Evolutionary conservation across 306 rosid genomes (phyloP).

Genomic region (Castanospermum australe): DNA sequence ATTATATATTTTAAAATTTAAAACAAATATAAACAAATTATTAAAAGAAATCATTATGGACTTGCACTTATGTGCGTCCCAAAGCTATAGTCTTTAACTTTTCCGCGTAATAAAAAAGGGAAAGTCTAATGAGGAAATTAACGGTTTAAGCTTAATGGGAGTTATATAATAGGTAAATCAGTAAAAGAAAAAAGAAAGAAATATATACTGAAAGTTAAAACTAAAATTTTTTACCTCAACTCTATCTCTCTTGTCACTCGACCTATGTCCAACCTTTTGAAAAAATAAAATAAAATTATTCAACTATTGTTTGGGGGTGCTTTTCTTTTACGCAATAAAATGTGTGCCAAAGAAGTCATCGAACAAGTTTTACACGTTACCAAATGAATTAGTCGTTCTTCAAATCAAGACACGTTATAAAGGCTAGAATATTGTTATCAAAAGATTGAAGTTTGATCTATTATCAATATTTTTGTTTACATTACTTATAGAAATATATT

Average conservation of each 20-base stretch:
- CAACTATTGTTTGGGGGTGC: not conserved
- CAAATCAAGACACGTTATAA: not conserved
- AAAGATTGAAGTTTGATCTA: too few species aligned
- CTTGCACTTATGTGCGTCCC: not conserved
- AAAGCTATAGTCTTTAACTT: not conserved
- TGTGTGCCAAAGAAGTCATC: not conserved
- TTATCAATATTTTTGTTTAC: too few species aligned
- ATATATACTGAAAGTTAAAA: not conserved
- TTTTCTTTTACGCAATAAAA: slow-evolving; percentile 12
- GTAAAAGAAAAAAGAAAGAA: not conserved
- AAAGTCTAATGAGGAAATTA: not conserved
- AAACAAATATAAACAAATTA: not conserved
- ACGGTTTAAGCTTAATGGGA: not conserved
- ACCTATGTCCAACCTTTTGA: not conserved
- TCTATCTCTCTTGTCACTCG: not conserved
- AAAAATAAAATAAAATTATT: not conserved
- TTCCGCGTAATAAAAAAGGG: not conserved
- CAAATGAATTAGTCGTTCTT: not conserved
- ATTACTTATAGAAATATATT: too few species aligned
- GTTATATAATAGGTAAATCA: not conserved
- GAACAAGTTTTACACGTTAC: slow-evolving; percentile 16
- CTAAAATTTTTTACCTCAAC: not conserved
- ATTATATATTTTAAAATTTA: not conserved
- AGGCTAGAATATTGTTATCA: not conserved
- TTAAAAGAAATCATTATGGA: not conserved